Evolutionary conservation across 768 basidiomycete genomes (phyloP), one percentile per base, ranked within the genome.

Genomic region (Tephrocybe sp.): DNA sequence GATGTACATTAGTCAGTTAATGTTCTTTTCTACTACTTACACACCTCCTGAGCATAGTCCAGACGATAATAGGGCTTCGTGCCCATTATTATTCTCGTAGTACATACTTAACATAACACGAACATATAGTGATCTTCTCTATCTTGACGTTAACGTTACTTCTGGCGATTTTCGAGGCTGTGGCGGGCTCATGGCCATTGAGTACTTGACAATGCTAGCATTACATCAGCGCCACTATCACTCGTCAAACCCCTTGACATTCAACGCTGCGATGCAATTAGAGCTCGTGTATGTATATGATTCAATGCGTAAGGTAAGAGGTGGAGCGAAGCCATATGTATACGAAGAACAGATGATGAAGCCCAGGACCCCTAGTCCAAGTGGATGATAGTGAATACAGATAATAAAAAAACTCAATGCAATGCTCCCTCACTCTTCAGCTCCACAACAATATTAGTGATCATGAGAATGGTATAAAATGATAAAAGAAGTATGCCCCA

Each of bases 401-500:
- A 39, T 8, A 18, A 22, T 39, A 26, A 49, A 32, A 21, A 31
- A 16, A 41, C 19, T 45, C 42, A 44, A 12, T 37, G 36, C 18
- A 30, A 30, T 30, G 36, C 5, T 19, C 21, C 18, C 41, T 53
- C 56, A 21, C 54, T 60, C 63, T 64, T 73, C 7, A 92, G 63
- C 65, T 98, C 94, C 19, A 95, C 91, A 42, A 84, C 67, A 43
- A 98, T 68, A 60, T 92, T 96, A 48, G 82, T 71, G 5, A 72
- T 65, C 90, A 97, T 96, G 54, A 96, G 78, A 16, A 75, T 71
- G 24, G 77, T 59, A 62, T 98, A 98, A 15, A 80, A 82, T 8
- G 69, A 61, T 37, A 97, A 85, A 57, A 98, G 74, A 58, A 89
- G 79, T 22, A 87, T 57, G 0, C 93, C 95, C 93, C 93, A 98